Percentiles rank a stretch among this genome's conserved stretches.
phyloP scores from a whole-genome alignment of 1,139 yeast genomes.

The Barnettozyma hawaiiensis region DNA sequence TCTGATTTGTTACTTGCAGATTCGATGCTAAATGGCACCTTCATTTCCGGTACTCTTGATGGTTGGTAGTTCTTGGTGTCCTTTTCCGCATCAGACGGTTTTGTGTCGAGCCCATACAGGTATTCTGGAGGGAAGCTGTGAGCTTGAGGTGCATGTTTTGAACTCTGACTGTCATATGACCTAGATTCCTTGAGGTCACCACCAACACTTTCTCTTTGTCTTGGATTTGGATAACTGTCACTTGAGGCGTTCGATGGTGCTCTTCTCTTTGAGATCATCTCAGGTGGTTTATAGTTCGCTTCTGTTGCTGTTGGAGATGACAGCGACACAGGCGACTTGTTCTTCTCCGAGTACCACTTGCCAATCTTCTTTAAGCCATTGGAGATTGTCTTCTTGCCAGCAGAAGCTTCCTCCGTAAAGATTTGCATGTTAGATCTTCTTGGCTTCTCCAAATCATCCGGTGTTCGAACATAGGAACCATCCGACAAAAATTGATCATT shows the following conservation, averaged over 20 bases:
- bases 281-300: slow-evolving; percentile 49
- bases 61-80: slow-evolving; percentile 18
- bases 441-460: slow-evolving; percentile 11
- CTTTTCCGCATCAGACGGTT: slow-evolving; percentile 12
- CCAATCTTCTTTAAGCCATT: slow-evolving; percentile 56
- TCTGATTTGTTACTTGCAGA: background rate
- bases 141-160: slow-evolving; percentile 24
- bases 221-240: background rate
- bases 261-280: slow-evolving; percentile 59
- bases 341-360: slow-evolving; percentile 60
- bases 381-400: slow-evolving; percentile 33
- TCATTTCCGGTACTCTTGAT: slow-evolving; percentile 25
- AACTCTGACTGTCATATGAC: slow-evolving; percentile 3
- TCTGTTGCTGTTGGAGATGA: background rate
- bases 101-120: slow-evolving; percentile 17
- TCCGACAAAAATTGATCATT: slow-evolving; percentile 26
- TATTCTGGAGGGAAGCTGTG: slow-evolving; percentile 26
- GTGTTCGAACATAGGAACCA: slow-evolving; percentile 22
- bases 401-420: slow-evolving; percentile 26
- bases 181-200: slow-evolving; percentile 7
- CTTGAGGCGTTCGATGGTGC: slow-evolving; percentile 27
- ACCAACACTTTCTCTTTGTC: slow-evolving; percentile 3
- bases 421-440: slow-evolving; percentile 17
- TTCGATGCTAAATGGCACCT: slow-evolving; percentile 15
- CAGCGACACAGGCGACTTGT: slow-evolving; percentile 7